Conservation (phyloP, 1,284 basidiomycete genomes). For the Fomes fomentarius region DNA sequence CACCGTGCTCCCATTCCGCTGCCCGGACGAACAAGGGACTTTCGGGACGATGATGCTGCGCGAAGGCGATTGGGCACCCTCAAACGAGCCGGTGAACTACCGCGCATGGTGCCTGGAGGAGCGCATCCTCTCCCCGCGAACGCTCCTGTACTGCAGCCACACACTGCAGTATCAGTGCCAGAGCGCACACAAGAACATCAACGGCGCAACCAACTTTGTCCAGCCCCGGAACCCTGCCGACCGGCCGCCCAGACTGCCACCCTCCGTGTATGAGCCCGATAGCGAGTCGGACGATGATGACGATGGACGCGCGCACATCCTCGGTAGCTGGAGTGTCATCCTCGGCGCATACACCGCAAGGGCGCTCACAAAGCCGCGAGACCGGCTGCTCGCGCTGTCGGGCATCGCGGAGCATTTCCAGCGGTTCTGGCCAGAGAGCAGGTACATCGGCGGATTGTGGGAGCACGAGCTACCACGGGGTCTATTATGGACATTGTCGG, state of each 20-base stretch:
- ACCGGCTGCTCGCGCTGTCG: not conserved
- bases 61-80: no score
- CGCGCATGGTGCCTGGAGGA: slow-evolving; percentile 7
- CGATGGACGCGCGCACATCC: no score
- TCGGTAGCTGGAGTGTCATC: not conserved
- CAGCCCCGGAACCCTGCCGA: not conserved
- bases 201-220: not conserved
- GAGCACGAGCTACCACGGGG: not conserved
- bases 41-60: not conserved
- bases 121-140: not conserved
- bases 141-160: not conserved
- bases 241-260: not conserved
- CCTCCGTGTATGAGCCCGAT: not conserved
- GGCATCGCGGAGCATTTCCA: slow-evolving; percentile 4
- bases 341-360: not conserved
- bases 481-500: not conserved
- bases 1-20: not conserved
- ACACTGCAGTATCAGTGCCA: slow-evolving; percentile 10
- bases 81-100: not conserved
- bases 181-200: not conserved
- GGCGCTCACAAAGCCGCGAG: not conserved
- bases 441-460: not conserved
- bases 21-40: not conserved
- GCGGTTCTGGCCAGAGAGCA: not conserved
- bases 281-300: not conserved